Conservation (phyloP, 176 grass and related monocot genomes). For the Puya raimondii region DNA sequence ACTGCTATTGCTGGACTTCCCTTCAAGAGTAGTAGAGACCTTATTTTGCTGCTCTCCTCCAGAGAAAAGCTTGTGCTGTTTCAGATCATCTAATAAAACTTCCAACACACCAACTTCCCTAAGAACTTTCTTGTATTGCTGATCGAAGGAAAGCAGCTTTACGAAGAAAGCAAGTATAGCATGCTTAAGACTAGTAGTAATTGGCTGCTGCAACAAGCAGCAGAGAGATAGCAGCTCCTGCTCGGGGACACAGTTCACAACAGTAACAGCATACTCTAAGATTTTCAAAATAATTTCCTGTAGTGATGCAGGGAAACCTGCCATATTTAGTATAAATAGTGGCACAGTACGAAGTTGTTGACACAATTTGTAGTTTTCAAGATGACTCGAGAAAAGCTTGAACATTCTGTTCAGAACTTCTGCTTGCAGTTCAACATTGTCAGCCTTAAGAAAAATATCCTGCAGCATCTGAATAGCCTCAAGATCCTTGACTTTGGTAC, state of each 20-base stretch:
- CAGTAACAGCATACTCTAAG: slow-evolving; percentile 95
- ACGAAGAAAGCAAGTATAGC: slow-evolving; percentile 92
- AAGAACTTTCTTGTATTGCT: slow-evolving; percentile 95
- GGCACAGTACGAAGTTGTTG: slow-evolving; percentile 93
- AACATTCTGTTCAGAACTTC: slow-evolving; percentile 99
- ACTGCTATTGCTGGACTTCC: slow-evolving; percentile 31
- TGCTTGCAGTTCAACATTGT: slow-evolving; percentile 91
- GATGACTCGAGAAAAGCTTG: slow-evolving; percentile 98
- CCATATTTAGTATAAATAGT: slow-evolving; percentile 98
- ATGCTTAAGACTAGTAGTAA: slow-evolving; percentile 76
- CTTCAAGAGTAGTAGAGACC: slow-evolving; percentile 43
- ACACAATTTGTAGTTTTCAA: slow-evolving; percentile 96
- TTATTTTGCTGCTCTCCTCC: slow-evolving; percentile 62
- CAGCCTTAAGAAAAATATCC: slow-evolving; percentile 98
- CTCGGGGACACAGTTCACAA: slow-evolving; percentile 95
- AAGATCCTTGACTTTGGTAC: slow-evolving; percentile 95
- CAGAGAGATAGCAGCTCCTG: slow-evolving; percentile 95
- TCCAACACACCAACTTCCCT: slow-evolving; percentile 96
- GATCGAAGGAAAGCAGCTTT: slow-evolving; percentile 97
- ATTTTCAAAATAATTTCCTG: slow-evolving; percentile 99
- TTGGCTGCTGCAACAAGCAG: slow-evolving; percentile 96
- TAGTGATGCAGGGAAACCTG: slow-evolving; percentile 86
- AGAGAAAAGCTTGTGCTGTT: slow-evolving; percentile 82
- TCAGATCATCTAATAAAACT: slow-evolving; percentile 93
- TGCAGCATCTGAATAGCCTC: slow-evolving; percentile 99